phyloP scores from a whole-genome alignment of 2,329 filamentous ascomycete genomes.

The Acrodontium crateriforme region DNA sequence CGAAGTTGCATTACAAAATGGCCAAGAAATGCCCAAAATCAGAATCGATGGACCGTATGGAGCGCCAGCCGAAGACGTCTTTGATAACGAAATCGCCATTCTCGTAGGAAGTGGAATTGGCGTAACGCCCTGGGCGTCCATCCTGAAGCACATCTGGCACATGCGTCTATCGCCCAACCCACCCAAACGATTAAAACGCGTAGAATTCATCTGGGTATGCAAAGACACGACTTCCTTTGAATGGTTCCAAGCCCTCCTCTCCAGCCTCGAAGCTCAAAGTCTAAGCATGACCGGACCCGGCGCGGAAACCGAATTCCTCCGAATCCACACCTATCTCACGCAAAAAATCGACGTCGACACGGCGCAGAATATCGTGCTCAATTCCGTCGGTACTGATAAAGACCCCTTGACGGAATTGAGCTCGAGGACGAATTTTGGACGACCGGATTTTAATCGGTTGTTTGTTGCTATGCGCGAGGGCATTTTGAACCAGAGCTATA shows the following conservation, averaged over 20 bases:
- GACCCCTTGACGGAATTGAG: constrained; percentile 89
- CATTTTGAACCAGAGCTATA: constrained; percentile 71
- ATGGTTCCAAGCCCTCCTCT: constrained; percentile 93
- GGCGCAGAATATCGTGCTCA: constrained; percentile 90
- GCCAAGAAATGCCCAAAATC: constrained; percentile 78
- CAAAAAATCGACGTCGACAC: constrained; percentile 86
- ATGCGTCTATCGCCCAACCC: constrained; percentile 81
- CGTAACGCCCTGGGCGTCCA: constrained; percentile 74
- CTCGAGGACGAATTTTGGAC: constrained; percentile 82
- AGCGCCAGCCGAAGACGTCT: constrained; percentile 93
- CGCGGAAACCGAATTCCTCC: constrained; percentile 67
- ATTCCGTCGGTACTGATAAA: constrained; percentile 74
- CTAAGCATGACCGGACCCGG: constrained; percentile 42
- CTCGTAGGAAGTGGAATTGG: constrained; percentile 78
- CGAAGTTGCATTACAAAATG: constrained; percentile 87
- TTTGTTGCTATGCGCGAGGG: constrained; percentile 79
- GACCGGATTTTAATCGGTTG: constrained; percentile 73
- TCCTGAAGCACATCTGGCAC: constrained; percentile 97
- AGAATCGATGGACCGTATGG: constrained; percentile 93
- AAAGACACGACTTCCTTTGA: constrained; percentile 92
- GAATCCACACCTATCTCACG: constrained; percentile 95
- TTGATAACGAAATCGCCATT: constrained; percentile 79
- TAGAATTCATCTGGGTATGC: constrained; percentile 99
- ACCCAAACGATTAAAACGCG: constrained; percentile 73
- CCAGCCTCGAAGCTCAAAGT: constrained; percentile 79